These are phyloP conservation scores for Hanseniaspora taiwanica DNA, from an alignment of 805 yeast genomes.

Conservation along the genomic window DNA sequence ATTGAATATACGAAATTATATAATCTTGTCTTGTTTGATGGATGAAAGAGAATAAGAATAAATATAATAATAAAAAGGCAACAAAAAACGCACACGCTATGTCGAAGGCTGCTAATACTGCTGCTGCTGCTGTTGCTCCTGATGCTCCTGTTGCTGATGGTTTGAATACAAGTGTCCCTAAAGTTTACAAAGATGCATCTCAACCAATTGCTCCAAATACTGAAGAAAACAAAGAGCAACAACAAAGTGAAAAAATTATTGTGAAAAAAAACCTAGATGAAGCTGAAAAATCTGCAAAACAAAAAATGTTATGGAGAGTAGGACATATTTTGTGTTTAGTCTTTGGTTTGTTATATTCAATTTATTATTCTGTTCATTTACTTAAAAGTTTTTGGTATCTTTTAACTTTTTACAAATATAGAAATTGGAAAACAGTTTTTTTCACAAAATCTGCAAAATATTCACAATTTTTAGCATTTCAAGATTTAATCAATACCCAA, in stretches of 20 bases:
- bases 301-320: slow-evolving; percentile 16
- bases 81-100: not conserved
- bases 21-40: too few relatives aligned
- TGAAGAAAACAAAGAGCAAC: not conserved
- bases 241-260: slow-evolving; percentile 11
- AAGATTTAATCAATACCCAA: too few relatives aligned
- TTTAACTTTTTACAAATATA: slow-evolving; percentile 17
- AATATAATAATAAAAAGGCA: not conserved
- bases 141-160: not conserved
- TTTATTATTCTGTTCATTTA: too few relatives aligned
- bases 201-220: not conserved
- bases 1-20: too few relatives aligned
- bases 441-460: slow-evolving; percentile 11
- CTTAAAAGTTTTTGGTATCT: slow-evolving; percentile 3
- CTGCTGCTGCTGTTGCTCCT: not conserved
- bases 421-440: slow-evolving; percentile 23
- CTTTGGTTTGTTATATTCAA: slow-evolving; percentile 17
- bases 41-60: too few relatives aligned
- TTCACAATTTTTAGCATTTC: not conserved
- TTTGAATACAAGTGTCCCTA: too few relatives aligned
- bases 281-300: slow-evolving; percentile 14
- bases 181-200: too few relatives aligned
- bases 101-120: not conserved
- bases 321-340: slow-evolving; percentile 18
- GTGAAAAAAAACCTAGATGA: slow-evolving; percentile 13